Evolutionary conservation across 441 rosid species (phyloP), one percentile per base, ranked within the genome.

Genomic region (Sinapis alba): DNA sequence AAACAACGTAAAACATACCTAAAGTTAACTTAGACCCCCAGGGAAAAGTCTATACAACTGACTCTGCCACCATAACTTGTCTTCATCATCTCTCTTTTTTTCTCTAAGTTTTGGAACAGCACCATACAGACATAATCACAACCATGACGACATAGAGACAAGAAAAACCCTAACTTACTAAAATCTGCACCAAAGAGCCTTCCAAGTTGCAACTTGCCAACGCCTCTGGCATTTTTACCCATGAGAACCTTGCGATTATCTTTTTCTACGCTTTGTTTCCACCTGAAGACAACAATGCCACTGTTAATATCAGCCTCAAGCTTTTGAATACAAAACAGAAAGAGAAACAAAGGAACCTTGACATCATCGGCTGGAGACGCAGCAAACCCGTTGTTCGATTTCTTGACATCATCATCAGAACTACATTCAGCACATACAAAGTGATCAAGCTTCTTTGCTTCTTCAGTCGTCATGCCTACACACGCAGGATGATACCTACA

Each of bases 251-350:
- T 1, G 65, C 43, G 21, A 72, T 84, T 81, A 87, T 80, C 90
- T 85, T 80, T 88, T 91, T 65, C 92, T 84, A 30, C 97, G 90
- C 85, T 91, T 89, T 1, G 92, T 63, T 76, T 89, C 97, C 80
- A 84, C 94, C 97, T 87, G 76, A 47, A 65, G 69, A 8, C 69
- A 75, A 51, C 26, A 27, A 54, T 8, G 15, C 5, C 47, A 68
- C 34, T 68, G 61, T 72, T 54, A 28, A 10, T 30, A 54, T 27
- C 65, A 61, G 20, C 5, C 16, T 16, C 60, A 11, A 36, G 68
- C 32, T 64, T 69, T 43, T 7, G 6, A 38, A 8, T 28, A 30
- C 38, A 32, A 28, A n/a, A 36, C 13, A 62, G 65, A 54, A 1
- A 5, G 62, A 23, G 41, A 16, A 6, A 51, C 24, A 45, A 15